A percentile compares a stretch with the other conserved stretches of the same genome.
Evolutionary conservation across 1,284 basidiomycete species (phyloP).

Genomic region (Sutorius eximius): DNA sequence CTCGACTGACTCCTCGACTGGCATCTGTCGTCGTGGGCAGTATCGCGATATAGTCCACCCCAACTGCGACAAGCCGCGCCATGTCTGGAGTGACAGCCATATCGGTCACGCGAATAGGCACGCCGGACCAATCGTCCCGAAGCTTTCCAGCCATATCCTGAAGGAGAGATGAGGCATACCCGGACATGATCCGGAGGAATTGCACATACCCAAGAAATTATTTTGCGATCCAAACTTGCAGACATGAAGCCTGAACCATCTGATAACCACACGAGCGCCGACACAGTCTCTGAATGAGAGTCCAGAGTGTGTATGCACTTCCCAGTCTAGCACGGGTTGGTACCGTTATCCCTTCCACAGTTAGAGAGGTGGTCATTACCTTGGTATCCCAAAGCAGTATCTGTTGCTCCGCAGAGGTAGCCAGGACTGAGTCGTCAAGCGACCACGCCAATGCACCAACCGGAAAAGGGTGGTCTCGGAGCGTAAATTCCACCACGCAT

Average conservation of each 20-base stretch:
- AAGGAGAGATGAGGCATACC: slow-evolving; percentile 17
- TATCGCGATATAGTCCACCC: slow-evolving; percentile 53
- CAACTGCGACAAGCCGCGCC: slow-evolving; percentile 79
- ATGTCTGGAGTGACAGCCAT: slow-evolving; percentile 88
- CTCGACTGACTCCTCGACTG: slow-evolving; percentile 33
- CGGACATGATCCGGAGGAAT: slow-evolving; percentile 4
- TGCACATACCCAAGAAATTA: slow-evolving; percentile 81
- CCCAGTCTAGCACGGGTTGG: slow-evolving; percentile 55
- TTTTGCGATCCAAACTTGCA: slow-evolving; percentile 84
- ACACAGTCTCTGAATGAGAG: slow-evolving; percentile 82
- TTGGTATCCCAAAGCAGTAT: slow-evolving; percentile 88
- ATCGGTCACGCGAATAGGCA: slow-evolving; percentile 86
- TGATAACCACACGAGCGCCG: slow-evolving; percentile 85
- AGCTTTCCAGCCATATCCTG: slow-evolving; percentile 76
- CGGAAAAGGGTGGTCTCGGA: slow-evolving; percentile 74
- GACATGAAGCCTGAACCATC: slow-evolving; percentile 90
- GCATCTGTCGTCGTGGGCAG: slow-evolving; percentile 33
- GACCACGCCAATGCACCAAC: slow-evolving; percentile 90
- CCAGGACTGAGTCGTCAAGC: slow-evolving; percentile 77
- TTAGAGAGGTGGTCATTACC: slow-evolving; percentile 43
- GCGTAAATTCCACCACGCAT: slow-evolving; percentile 57
- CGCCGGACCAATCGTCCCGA: slow-evolving; percentile 66
- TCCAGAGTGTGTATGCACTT: slow-evolving; percentile 62
- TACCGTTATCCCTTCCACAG: neutral
- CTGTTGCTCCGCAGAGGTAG: slow-evolving; percentile 76